Evolutionary conservation across 805 yeast species (phyloP), one percentile per base, ranked within the genome.

Genomic region (Metschnikowia arizonensis): DNA sequence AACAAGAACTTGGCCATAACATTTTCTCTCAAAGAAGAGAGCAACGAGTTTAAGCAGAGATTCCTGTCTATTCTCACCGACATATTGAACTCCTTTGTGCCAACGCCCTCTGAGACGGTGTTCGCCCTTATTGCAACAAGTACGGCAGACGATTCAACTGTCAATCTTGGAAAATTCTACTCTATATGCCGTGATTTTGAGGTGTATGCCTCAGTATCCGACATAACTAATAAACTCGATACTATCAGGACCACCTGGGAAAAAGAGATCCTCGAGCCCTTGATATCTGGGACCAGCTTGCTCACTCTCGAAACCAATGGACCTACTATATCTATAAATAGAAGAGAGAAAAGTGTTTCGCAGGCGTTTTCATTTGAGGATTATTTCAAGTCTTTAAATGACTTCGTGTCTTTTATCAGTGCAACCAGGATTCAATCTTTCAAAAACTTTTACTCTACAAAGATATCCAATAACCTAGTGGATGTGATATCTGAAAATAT

Each of bases 391-490:
- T 65, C 72, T 1, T 40, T 63, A 10, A 47, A 51, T 6, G 50
- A 50, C 33, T 64, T 69, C 31, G 56, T 69, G 15, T 43, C 48
- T 15, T 68, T 66, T 42, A 56, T 69, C 30, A 65, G 68, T 47
- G 25, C 55, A 11, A 41, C 66, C 14, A 45, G 54, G 23, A 47
- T 59, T 19, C 55, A 43, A 3, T 37, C 57, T 0, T 46, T 67
- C 36, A 64, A 59, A 28, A 56, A 58, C 28, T 63, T 48, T 33
- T 61, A 56, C 44, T 57, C 56, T 43, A 54, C 64, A 11, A 60
- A 60, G 44, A 53, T 69, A 4, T 63, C 69, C 28, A 60, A 57
- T 42, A 48, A 52, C 37, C 52, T 69, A 31, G 64, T 60, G 15
- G 56, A 58, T 14, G 52, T 49, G 9, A 58, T 69, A 12, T 63